Base-by-base conservation (phyloP, 2,329 filamentous ascomycete genomes). In the Exophiala sp. region DNA sequence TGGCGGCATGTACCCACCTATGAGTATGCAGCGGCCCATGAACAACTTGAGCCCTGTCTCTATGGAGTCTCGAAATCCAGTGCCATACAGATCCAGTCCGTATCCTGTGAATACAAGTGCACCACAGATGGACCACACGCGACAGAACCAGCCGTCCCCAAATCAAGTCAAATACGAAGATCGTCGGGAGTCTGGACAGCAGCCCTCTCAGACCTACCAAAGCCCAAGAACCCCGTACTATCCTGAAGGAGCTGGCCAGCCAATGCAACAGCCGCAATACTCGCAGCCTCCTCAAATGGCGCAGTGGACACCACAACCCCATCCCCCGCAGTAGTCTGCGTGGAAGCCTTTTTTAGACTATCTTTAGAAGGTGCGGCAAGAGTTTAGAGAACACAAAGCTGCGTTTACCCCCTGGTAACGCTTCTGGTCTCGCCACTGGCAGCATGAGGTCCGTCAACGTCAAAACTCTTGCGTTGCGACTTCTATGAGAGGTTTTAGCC, bases 11-110 rank as follows among this genome's bases (percentile, higher is more conserved):
- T 65, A 63, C 49, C 61, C 62, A 14, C 61, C 61, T 4, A 59
- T 62, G 43, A 64, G 29, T 44, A 60, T 63, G 53, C 57, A 60
- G 45, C 45, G 61, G 29, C 60, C 61, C 8, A 53, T 63, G n/a
- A 58, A 58, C 33, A 56, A 56, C 29, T 45, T 62, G 38, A 65
- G 61, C 47, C 62, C 62, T 21, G 61, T 62, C 5, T 57, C 58
- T 8, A 55, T 64, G 52, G 63, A 65, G 32, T 51, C 54, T 2
- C 50, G 62, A 44, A 57, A 52, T 16, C 38, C 24, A 36, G 53
- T 58, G 24, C 44, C 59, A 21, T 63, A 65, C 47, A 53, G 60
- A 43, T 48, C 52, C 11, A 55, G 44, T 33, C 50, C 52, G 8
- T 63, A 63, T 16, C 50, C 54, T 11, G 61, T 61, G 12, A 52